Evolutionary conservation across 441 rosid species (phyloP), one percentile per base, ranked within the genome.

Genomic region (Pelargonium cotyledonis): DNA sequence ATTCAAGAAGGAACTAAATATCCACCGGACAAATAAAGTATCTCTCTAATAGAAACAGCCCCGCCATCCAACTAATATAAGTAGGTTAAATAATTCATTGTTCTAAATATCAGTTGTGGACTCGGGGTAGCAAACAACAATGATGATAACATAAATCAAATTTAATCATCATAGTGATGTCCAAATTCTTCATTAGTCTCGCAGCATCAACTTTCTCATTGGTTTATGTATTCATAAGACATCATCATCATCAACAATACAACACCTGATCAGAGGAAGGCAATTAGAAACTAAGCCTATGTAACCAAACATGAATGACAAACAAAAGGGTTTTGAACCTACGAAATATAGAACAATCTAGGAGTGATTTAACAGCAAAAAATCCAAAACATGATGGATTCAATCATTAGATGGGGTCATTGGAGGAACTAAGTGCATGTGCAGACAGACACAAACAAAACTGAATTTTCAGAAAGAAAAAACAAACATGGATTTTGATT

Each of bases 41-140:
- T 43, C 47, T 43, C 47, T 43, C 47, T 43, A 14, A 43, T 43
- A 43, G 47, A 9, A 43, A 43, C 47, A 43, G 47, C 47, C 47
- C 47, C 10, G 47, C 10, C 47, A 43, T 43, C 11, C 47, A 43
- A 43, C 47, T 43, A 43, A 43, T 9, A 43, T 43, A 43, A 43
- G 47, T 43, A 43, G 1, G 11, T 43, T 43, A 9, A 43, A 43
- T 8, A 43, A 10, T 43, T 43, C 12, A 43, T 10, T 43, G 47
- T 43, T 10, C 47, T 43, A 43, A 43, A 43, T 9, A 43, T 43
- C 47, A 43, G 47, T 43, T 43, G 47, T 43, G 3, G 47, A 43
- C 47, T 43, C 47, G 47, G 47, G 47, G 47, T 53, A 53, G 60
- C 21, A 53, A 53, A 53, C 60, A 53, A 53, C 60, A 53, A 18